Base-by-base conservation (phyloP, 225 moss, liverwort and hornwort genomes). In the Pseudisothecium myosuroides region DNA sequence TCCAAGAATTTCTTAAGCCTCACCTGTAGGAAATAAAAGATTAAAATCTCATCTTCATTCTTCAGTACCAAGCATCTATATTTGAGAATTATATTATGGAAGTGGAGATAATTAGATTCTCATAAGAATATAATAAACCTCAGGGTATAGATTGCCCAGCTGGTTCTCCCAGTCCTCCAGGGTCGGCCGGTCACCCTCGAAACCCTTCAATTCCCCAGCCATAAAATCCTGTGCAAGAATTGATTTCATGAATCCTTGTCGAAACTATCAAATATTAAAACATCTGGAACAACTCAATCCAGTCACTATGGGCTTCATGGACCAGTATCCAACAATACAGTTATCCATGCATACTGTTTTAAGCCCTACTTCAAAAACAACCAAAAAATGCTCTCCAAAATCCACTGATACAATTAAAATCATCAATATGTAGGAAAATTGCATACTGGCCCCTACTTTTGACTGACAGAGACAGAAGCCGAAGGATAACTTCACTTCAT, bases 1-100 rank as follows among this genome's bases (percentile, higher is more conserved):
- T 98, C 96, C 92, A 98, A 85, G 73, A 93, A 98, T 39, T 91
- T 95, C 82, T 98, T 98, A 36, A 98, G 91, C 90, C 97, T 96
- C 75, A 85, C 90, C 92, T 90, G 82, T 41, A 82, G 37, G 20
- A 56, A n/a, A 87, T 39, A 60, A 73, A 22, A 36, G 37, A 80
- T 37, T 39, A 29, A 82, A 14, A 15, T 20, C 54, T 68, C 9
- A 75, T 76, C 60, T 75, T 60, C 80, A 47, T 37, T 68, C 34
- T 52, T 64, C 54, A 64, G 37, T 14, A 62, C 14, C 26, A 61
- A 47, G 32, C 27, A 58, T 80, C 36, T 66, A 17, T 6, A 12
- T 55, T 80, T 56, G 80, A 68, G 47, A 69, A 58, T 67, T 43
- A 58, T 4, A 63, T 29, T 21, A 80, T 50, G 20, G 7, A 58